Base-by-base conservation (phyloP, 495 filamentous ascomycete species). In the Aspergillus sparsus region DNA sequence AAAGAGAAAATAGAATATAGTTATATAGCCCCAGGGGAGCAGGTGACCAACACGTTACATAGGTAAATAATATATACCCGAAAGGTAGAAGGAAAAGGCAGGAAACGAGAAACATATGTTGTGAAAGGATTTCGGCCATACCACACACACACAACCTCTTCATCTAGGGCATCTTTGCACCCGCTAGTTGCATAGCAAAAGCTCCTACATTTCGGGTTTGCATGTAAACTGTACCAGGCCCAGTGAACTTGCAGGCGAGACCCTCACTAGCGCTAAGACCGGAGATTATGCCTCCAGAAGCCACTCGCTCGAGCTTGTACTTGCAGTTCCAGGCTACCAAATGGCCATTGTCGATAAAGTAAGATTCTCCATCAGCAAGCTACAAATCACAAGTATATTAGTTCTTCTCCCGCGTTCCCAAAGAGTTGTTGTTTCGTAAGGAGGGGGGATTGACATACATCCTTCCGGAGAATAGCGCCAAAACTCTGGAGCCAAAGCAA, bases 261-360 rank as follows among this genome's bases (percentile, higher is more conserved):
- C 94, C 94, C 76, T 98, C 94, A 3, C 84, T 87, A 2, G 89
- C 86, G 35, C 85, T 85, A 18, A 95, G 73, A 27, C 85, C 83
- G 27, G 89, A 92, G 6, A 98, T 87, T 46, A 98, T 85, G 27
- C 94, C 95, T 11, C 94, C 94, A 16, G 88, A 92, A 0, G 94
- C 85, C 10, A 92, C 89, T 8, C 95, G 88, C 74, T 96, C 91
- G 47, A 98, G 84, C 7, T 66, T 67, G 67, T 98, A 98, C 62
- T 95, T 89, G 71, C 90, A 93, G 67, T 97, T 97, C 94, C 94
- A 98, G 5, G 94, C 95, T 1, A 98, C 93, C 6, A 98, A 78
- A 62, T 98, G 92, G 9, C 93, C 93, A 66, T 98, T 98, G 66
- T 98, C 93, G 53, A 98, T 86, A 57, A 92, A 89, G 71, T 96